Evolutionary conservation across 495 filamentous ascomycete species (phyloP), one percentile per base, ranked within the genome.

Genomic region (Rhizodiscina lignyota): DNA sequence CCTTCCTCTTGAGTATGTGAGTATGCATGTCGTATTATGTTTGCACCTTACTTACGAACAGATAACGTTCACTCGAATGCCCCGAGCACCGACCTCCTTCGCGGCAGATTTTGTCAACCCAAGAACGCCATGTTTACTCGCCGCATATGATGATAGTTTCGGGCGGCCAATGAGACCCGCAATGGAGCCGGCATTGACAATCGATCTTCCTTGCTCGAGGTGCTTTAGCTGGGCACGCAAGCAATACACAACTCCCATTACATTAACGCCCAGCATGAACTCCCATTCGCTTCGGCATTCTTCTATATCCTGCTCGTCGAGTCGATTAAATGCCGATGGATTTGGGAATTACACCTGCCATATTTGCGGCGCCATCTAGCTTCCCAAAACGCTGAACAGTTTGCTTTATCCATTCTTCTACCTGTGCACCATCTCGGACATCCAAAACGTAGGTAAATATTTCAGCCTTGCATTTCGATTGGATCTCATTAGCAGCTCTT

Each of bases 21-120:
- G n/a, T n/a, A n/a, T n/a, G n/a, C n/a, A n/a, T n/a, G n/a, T n/a
- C n/a, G n/a, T n/a, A n/a, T n/a, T n/a, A n/a, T n/a, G n/a, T n/a
- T n/a, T n/a, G n/a, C n/a, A n/a, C n/a, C n/a, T n/a, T n/a, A 45
- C 44, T 31, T 37, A 50, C 43, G 52, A 50, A n/a, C 38, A 32
- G 5, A 55, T 30, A 21, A 62, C 58, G 51, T 79, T 79, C 18
- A 78, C 62, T 34, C 74, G 52, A 39, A 77, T 63, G 16, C 53
- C 56, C 30, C 56, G 62, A 12, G 36, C 38, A 8, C 69, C 70
- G 33, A 61, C 63, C 49, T 78, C 72, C 36, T 62, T 66, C 2
- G 74, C 72, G 13, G 70, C 70, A 8, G 58, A 55, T 40, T 53
- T 64, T 6, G 69, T 73, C 44, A 79, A 47, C 12, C 70, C 74